Evolutionary conservation across 306 rosid genomes (phyloP).

Genomic region (Bauhinia variegata): DNA sequence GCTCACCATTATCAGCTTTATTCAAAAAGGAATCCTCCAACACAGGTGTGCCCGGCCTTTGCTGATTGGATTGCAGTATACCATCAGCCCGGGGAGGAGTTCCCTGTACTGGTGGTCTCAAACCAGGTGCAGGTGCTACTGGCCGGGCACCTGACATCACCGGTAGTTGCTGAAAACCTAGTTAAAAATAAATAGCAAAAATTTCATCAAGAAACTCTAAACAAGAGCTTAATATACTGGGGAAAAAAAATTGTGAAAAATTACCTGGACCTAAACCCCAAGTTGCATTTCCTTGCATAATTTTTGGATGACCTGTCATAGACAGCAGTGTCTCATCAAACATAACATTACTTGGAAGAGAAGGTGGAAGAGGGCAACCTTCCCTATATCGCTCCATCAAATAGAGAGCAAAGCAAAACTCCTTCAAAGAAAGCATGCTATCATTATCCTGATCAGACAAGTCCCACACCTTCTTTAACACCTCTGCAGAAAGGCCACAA

Average conservation of each 20-base stretch:
- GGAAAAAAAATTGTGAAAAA: slow-evolving; percentile 27
- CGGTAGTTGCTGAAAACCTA: slow-evolving; percentile 85
- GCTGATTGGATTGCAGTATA: slow-evolving; percentile 57
- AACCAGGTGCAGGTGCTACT: slow-evolving; percentile 53
- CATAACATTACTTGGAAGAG: slow-evolving; percentile 71
- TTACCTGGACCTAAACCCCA: slow-evolving; percentile 71
- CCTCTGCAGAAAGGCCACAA: slow-evolving; percentile 66
- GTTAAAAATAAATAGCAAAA: slow-evolving; percentile 15
- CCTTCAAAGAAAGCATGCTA: slow-evolving; percentile 97
- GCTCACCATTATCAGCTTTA: slow-evolving; percentile 51
- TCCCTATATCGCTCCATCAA: slow-evolving; percentile 93
- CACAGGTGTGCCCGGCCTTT: slow-evolving; percentile 52
- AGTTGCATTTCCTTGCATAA: slow-evolving; percentile 61
- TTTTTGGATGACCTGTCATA: slow-evolving; percentile 79
- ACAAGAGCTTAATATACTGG: not conserved
- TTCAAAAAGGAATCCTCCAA: slow-evolving; percentile 62
- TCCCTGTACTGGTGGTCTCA: slow-evolving; percentile 57
- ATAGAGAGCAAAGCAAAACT: slow-evolving; percentile 91
- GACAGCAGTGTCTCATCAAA: slow-evolving; percentile 78
- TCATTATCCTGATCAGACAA: slow-evolving; percentile 96
- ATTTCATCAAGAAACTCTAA: slow-evolving; percentile 27
- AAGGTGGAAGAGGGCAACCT: slow-evolving; percentile 82
- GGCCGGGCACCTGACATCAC: slow-evolving; percentile 58
- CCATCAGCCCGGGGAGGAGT: slow-evolving; percentile 47
- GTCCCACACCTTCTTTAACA: slow-evolving; percentile 95